Base-by-base conservation (phyloP, 352 stramenopile genomes). In the Phytopythium chamaehyphon region DNA sequence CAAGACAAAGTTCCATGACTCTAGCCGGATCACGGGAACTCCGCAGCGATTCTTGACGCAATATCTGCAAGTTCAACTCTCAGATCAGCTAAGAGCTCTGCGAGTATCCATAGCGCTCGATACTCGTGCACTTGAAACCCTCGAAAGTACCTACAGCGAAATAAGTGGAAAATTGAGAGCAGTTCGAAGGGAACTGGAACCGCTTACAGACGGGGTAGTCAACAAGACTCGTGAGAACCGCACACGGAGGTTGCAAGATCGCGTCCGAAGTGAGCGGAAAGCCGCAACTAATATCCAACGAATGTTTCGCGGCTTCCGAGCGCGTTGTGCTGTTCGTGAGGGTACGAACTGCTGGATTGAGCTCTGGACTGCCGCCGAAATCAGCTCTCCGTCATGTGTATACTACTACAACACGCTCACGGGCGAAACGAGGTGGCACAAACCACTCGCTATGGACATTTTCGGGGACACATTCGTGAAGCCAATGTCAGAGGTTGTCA, bases 21-120 rank as follows among this genome's bases (percentile, higher is more conserved):
- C 80, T 14, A 89, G 75, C 33, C 76, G 82, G 35, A 88, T 91
- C 51, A 95, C 87, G 3, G 88, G 88, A 16, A 92, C 82, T 2
- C 87, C 82, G 40, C 91, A 98, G 63, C 82, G 91, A 11, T 98
- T 93, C 62, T 59, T 96, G 23, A 98, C 91, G n/a, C 88, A 95
- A 57, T 98, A 96, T 50, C 59, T 98, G 11, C 83, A 95, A 62
- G 83, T 95, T n/a, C 84, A 93, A 45, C 71, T 97, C 39, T 78
- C 86, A 0, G 89, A 96, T 47, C 76, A 93, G 49, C 49, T 96
- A 21, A 74, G 79, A 21, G 78, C 76, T 11, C 86, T 88, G 46
- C 77, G 82, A 19, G 69, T 90, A 18, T 62, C 76, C 36, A 71
- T 90, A 12, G 76, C 75, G 1, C 71, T 91, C 48, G 71, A 83